Evolutionary conservation across 768 basidiomycete genomes (phyloP).

Genomic region (Lepiota venenata): DNA sequence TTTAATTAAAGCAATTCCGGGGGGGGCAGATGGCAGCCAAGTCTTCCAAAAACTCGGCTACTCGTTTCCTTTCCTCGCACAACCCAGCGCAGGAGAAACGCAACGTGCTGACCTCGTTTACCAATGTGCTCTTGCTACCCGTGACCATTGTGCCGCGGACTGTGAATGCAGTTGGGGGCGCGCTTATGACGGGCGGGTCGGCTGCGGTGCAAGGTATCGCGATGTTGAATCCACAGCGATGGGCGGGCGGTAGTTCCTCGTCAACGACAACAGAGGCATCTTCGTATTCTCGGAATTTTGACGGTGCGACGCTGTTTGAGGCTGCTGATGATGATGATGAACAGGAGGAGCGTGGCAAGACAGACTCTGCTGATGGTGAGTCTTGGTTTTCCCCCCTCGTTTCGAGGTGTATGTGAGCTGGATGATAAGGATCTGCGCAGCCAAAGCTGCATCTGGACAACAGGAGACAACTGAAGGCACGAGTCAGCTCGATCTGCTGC

Average conservation of each 20-base stretch:
- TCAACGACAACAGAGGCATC: constrained; percentile 13
- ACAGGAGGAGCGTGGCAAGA: background rate
- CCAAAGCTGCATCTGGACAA: constrained; percentile 11
- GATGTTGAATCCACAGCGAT: constrained; percentile 88
- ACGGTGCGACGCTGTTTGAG: constrained; percentile 45
- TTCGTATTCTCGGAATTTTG: constrained; percentile 34
- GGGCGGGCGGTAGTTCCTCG: constrained; percentile 48
- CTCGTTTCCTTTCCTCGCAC: constrained; percentile 74
- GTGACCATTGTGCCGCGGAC: constrained; percentile 94
- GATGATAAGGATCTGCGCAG: background rate
- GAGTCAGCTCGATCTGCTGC: constrained; percentile 72
- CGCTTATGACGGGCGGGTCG: constrained; percentile 63
- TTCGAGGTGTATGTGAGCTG: constrained; percentile 3
- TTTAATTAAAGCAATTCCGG: background rate
- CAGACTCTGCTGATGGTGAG: constrained; percentile 8
- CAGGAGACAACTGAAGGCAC: constrained; percentile 7
- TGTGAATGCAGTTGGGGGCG: constrained; percentile 67
- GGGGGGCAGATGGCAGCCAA: constrained; percentile 6
- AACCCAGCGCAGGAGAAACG: constrained; percentile 93
- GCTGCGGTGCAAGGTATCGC: constrained; percentile 82
- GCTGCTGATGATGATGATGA: constrained; percentile 34
- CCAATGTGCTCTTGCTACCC: constrained; percentile 83
- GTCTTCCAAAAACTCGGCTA: constrained; percentile 12
- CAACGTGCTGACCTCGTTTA: constrained; percentile 90
- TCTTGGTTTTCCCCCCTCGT: background rate